These are phyloP conservation scores for Gracilaria gracilis DNA, from an alignment of 23 red algal species.

Conservation along the genomic window DNA sequence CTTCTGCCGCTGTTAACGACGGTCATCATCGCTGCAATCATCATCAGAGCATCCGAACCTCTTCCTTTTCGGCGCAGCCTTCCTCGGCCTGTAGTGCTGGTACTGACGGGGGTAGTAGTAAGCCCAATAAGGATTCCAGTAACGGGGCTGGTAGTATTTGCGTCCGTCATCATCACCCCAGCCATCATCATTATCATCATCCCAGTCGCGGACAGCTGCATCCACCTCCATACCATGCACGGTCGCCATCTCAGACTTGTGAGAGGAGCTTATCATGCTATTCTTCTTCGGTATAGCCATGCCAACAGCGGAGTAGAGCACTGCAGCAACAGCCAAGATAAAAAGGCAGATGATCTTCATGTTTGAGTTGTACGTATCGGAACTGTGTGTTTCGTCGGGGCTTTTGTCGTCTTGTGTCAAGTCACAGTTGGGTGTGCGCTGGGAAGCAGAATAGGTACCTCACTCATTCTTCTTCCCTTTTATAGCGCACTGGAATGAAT, in stretches of 20 bases:
- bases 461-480: not conserved
- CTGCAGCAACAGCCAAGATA: not conserved
- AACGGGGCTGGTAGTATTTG: not conserved
- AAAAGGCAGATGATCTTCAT: not conserved
- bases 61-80: not conserved
- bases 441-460: not conserved
- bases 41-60: not conserved
- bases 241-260: not conserved
- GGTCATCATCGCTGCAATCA: slow-evolving; percentile 23
- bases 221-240: not conserved
- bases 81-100: slow-evolving; percentile 6
- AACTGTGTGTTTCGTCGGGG: not conserved
- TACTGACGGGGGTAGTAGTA: slow-evolving; percentile 12
- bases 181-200: not conserved
- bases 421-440: not conserved
- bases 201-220: not conserved
- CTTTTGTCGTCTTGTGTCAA: not conserved
- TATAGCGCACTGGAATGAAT: not conserved
- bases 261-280: not conserved
- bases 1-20: not conserved
- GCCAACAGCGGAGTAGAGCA: not conserved
- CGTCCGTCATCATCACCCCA: not conserved
- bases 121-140: not conserved
- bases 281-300: not conserved
- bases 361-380: not conserved